phyloP scores from a whole-genome alignment of 306 rosid genomes.

The Cucurbita pepo region DNA sequence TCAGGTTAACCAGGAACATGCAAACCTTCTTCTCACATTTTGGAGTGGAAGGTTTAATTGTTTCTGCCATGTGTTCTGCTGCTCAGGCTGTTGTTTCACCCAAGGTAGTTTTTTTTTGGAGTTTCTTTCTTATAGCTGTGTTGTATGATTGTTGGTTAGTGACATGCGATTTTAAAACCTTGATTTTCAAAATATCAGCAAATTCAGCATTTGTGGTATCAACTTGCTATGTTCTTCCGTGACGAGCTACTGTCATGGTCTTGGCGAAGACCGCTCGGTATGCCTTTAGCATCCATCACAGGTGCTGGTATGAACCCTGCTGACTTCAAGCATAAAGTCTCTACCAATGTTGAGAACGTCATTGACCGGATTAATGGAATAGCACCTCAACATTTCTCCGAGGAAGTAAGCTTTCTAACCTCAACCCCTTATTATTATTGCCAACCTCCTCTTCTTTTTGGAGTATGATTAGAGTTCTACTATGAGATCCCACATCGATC shows the following conservation, averaged over 20 bases:
- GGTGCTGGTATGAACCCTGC: conserved; percentile 68
- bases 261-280: conserved; percentile 97
- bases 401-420: conserved; percentile 52
- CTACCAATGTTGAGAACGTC: conserved; percentile 73
- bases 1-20: conserved; percentile 96
- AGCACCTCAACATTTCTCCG: conserved; percentile 77
- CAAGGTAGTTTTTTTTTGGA: conserved; percentile 34
- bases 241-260: conserved; percentile 98
- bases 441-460: no score
- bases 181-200: conserved; percentile 42
- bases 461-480: background rate
- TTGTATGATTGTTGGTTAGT: background rate
- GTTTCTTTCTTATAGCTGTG: background rate
- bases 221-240: conserved; percentile 97
- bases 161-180: background rate
- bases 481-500: no score
- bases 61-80: conserved; percentile 98
- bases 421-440: background rate
- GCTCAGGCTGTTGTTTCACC: conserved; percentile 94
- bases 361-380: conserved; percentile 59
- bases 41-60: conserved; percentile 96
- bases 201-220: conserved; percentile 95
- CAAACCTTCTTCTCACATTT: conserved; percentile 84
- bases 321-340: conserved; percentile 82
- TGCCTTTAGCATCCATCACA: conserved; percentile 65